phyloP scores from a whole-genome alignment of 441 rosid genomes.

The Arabidopsis lyrata region DNA sequence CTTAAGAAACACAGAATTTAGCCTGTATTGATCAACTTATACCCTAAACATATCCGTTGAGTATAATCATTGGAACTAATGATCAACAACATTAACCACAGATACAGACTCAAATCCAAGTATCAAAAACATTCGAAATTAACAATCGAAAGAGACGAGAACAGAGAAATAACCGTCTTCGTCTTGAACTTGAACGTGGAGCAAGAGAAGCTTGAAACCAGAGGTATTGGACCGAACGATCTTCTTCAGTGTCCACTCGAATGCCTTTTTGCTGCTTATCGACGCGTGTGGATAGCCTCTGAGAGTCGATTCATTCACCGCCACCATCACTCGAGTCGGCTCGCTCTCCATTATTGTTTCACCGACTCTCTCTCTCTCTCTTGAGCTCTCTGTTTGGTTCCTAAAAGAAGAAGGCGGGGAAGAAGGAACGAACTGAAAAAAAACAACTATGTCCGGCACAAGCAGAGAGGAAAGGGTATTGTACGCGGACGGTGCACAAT shows the following conservation, averaged over 20 bases:
- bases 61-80: conserved; percentile 8
- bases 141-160: conserved; percentile 16
- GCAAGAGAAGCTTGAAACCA: conserved; percentile 86
- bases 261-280: conserved; percentile 89
- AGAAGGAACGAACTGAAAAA: conserved; percentile 19
- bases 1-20: not conserved
- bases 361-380: conserved; percentile 24
- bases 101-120: conserved; percentile 14
- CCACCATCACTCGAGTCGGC: conserved; percentile 81
- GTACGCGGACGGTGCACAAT: conserved; percentile 23
- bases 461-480: conserved; percentile 9
- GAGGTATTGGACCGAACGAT: conserved; percentile 76
- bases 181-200: conserved; percentile 92
- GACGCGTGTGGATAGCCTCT: conserved; percentile 87
- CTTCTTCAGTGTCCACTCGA: conserved; percentile 90
- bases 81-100: not conserved
- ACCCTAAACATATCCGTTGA: conserved; percentile 8
- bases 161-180: conserved; percentile 74
- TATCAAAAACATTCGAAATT: conserved; percentile 3
- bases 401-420: conserved; percentile 35
- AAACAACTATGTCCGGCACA: not conserved
- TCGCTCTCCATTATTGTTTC: conserved; percentile 54
- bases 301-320: conserved; percentile 85
- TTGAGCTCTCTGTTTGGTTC: not conserved
- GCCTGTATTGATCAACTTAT: not conserved